These are phyloP conservation scores for Pyrenula massariospora DNA, from an alignment of 495 filamentous ascomycete species.

Conservation along the genomic window DNA sequence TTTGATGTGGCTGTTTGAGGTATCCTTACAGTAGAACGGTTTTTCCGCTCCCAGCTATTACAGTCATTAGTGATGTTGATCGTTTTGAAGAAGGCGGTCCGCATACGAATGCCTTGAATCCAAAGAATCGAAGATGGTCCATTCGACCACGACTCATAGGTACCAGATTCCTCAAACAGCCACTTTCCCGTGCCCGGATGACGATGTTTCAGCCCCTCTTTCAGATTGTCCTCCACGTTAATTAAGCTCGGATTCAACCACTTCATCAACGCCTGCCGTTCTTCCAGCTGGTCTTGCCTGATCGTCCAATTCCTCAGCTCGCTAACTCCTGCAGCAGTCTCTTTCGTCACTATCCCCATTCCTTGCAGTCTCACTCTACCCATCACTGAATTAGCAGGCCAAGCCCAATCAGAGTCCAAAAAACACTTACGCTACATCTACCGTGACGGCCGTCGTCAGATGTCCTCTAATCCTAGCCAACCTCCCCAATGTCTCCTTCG, in stretches of 20 bases:
- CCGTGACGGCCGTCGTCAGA: slow-evolving; percentile 5
- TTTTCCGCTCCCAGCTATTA: slow-evolving; percentile 6
- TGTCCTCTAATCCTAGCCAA: slow-evolving; percentile 5
- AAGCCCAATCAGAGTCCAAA: background rate
- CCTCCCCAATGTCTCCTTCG: slow-evolving; percentile 8
- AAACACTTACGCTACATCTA: slow-evolving; percentile 7
- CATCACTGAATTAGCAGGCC: background rate
- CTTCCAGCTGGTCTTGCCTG: background rate
- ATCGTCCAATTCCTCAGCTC: slow-evolving; percentile 1
- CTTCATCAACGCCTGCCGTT: background rate
- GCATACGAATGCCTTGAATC: slow-evolving; percentile 12
- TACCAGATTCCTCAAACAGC: slow-evolving; percentile 3
- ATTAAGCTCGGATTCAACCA: slow-evolving; percentile 4
- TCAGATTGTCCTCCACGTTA: slow-evolving; percentile 5
- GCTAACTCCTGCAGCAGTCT: slow-evolving; percentile 1
- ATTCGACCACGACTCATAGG: slow-evolving; percentile 7
- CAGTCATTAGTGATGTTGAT: background rate
- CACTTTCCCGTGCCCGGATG: slow-evolving; percentile 10
- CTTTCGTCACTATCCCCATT: background rate
- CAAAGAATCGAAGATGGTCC: slow-evolving; percentile 6
- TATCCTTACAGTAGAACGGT: slow-evolving; percentile 3
- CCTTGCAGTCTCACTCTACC: background rate
- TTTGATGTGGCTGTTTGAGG: background rate
- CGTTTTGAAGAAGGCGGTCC: slow-evolving; percentile 1
- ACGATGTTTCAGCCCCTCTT: slow-evolving; percentile 3